Evolutionary conservation across 2,329 filamentous ascomycete species (phyloP).

Genomic region (Periglandula ipomoeae): DNA sequence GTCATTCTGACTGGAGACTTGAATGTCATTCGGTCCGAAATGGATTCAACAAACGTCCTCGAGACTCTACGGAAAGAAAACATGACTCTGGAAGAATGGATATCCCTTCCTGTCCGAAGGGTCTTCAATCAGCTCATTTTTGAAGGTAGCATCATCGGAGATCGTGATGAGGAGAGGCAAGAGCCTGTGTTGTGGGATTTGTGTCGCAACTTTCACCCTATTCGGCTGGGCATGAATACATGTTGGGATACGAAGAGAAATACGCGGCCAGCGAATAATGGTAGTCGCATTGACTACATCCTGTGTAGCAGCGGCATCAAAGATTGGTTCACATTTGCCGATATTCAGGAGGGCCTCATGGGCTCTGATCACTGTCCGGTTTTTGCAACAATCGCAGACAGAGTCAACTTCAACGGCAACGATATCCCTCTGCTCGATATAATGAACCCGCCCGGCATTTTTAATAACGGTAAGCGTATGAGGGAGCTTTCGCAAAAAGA

Average conservation of each 20-base stretch:
- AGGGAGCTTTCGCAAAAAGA: slow-evolving; percentile 59
- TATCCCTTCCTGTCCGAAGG: slow-evolving; percentile 61
- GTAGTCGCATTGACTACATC: slow-evolving; percentile 88
- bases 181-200: slow-evolving; percentile 72
- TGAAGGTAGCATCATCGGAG: slow-evolving; percentile 57
- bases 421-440: slow-evolving; percentile 55
- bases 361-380: slow-evolving; percentile 97
- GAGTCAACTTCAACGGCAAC: slow-evolving; percentile 40
- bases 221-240: slow-evolving; percentile 85
- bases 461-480: slow-evolving; percentile 55
- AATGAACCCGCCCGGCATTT: slow-evolving; percentile 69
- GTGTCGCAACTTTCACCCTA: slow-evolving; percentile 70
- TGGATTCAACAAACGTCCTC: slow-evolving; percentile 67
- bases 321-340: slow-evolving; percentile 67
- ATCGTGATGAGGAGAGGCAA: slow-evolving; percentile 61
- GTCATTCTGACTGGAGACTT: slow-evolving; percentile 83
- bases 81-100: slow-evolving; percentile 60
- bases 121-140: slow-evolving; percentile 81
- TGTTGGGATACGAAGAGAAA: slow-evolving; percentile 96
- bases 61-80: slow-evolving; percentile 65
- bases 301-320: slow-evolving; percentile 73
- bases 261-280: slow-evolving; percentile 89
- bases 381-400: slow-evolving; percentile 63
- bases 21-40: slow-evolving; percentile 62
- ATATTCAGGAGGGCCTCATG: slow-evolving; percentile 90